A percentile compares a stretch with the other conserved stretches of the same genome.
Evolutionary conservation across 768 basidiomycete species (phyloP).

Genomic region (Leucosporidium yakuticum): DNA sequence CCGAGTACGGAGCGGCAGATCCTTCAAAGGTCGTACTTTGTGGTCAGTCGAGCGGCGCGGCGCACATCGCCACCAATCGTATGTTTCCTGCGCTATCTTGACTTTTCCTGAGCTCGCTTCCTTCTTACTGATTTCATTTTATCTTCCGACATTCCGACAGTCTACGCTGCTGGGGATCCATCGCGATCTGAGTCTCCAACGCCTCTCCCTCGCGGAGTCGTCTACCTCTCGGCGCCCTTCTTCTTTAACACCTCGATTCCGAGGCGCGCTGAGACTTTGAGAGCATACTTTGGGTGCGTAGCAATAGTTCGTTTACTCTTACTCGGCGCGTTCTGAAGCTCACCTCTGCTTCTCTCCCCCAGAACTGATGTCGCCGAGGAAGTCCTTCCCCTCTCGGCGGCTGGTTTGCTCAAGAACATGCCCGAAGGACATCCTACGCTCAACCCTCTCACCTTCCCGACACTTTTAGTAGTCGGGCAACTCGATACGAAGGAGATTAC

Average conservation of each 20-base stretch:
- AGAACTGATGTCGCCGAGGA: constrained; percentile 5
- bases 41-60: constrained; percentile 13
- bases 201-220: constrained; percentile 11
- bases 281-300: constrained; percentile 16
- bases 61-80: constrained; percentile 20
- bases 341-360: background rate
- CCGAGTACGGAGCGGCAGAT: constrained; percentile 1
- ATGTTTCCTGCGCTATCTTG: background rate
- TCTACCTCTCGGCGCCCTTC: constrained; percentile 22
- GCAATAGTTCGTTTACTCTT: background rate
- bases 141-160: background rate
- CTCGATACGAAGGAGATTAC: constrained; percentile 14
- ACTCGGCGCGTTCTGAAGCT: too few species aligned
- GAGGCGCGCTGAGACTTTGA: constrained; percentile 13
- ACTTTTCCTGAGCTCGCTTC: too few species aligned
- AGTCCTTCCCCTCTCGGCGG: background rate
- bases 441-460: background rate
- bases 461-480: background rate
- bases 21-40: constrained; percentile 11
- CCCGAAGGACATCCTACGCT: background rate
- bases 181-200: background rate
- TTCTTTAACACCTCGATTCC: constrained; percentile 18
- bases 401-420: constrained; percentile 14
- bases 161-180: constrained; percentile 7
- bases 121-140: background rate